Conservation (phyloP, 2,329 filamentous ascomycete species). For the Colletotrichum tofieldiae region DNA sequence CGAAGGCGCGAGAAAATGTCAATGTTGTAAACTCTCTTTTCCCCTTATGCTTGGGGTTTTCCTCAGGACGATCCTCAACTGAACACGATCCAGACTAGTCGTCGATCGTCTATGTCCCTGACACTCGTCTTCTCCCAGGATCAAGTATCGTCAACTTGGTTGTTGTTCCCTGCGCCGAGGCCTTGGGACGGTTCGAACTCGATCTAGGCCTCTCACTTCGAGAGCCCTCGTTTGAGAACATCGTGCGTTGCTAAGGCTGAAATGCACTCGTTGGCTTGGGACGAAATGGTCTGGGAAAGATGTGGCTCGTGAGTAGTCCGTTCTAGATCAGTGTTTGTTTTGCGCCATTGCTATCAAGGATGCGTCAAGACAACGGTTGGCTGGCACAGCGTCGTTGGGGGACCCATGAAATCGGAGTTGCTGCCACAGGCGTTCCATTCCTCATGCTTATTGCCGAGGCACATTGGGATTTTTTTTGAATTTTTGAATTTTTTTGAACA, state of each 20-base stretch:
- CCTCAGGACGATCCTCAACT: background rate
- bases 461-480: background rate
- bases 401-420: background rate
- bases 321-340: conserved; percentile 20
- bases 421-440: conserved; percentile 15
- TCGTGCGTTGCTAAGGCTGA: conserved; percentile 24
- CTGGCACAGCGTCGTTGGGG: conserved; percentile 25
- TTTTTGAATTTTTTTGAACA: background rate
- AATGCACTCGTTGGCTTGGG: conserved; percentile 23
- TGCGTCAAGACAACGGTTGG: conserved; percentile 13
- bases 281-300: conserved; percentile 12
- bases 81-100: background rate
- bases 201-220: conserved; percentile 24
- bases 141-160: conserved; percentile 3
- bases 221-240: conserved; percentile 17
- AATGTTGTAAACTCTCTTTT: conserved; percentile 11
- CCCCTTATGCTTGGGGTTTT: background rate
- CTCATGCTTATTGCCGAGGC: conserved; percentile 10
- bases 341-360: background rate
- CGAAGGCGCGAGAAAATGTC: background rate
- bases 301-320: conserved; percentile 37
- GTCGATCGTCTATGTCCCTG: background rate
- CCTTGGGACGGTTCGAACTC: background rate
- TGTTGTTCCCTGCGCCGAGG: background rate
- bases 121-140: background rate